These are phyloP conservation scores for Didymosphaeria variabile DNA, from an alignment of 2,329 filamentous ascomycete species.

Conservation along the genomic window DNA sequence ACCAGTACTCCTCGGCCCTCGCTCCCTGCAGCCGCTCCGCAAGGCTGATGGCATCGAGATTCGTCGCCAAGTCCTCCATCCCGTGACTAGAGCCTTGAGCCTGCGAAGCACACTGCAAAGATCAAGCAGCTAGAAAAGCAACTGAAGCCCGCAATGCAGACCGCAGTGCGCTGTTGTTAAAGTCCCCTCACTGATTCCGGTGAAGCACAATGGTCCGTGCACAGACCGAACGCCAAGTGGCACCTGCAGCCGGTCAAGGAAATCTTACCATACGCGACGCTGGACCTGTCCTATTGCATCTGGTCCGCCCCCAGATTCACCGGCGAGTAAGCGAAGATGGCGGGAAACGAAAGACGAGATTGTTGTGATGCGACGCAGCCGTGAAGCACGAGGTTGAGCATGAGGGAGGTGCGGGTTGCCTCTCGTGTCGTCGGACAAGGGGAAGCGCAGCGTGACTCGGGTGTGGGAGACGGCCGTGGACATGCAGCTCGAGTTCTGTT, in stretches of 20 bases:
- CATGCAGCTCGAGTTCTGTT: background rate
- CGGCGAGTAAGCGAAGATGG: constrained; percentile 8
- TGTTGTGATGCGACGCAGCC: background rate
- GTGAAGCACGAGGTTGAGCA: background rate
- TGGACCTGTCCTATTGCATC: background rate
- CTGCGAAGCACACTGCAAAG: constrained; percentile 19
- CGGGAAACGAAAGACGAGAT: background rate
- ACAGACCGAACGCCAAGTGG: constrained; percentile 10
- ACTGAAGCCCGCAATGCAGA: constrained; percentile 1
- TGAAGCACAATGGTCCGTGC: constrained; percentile 9
- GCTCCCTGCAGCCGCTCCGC: constrained; percentile 35
- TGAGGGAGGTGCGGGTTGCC: too few relatives aligned
- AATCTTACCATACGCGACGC: background rate
- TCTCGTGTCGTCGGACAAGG: background rate
- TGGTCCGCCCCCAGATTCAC: constrained; percentile 1
- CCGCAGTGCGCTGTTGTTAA: constrained; percentile 15
- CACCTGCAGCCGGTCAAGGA: constrained; percentile 17
- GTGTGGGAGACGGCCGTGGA: background rate
- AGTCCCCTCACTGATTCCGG: constrained; percentile 11
- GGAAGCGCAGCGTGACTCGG: constrained; percentile 6
- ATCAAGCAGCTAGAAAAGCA: constrained; percentile 5
- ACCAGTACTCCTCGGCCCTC: constrained; percentile 44
- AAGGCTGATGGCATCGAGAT: constrained; percentile 38
- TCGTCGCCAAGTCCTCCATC: constrained; percentile 27
- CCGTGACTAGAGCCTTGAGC: constrained; percentile 10